Evolutionary conservation across 768 basidiomycete genomes (phyloP), one percentile per base, ranked within the genome.

Genomic region (Gyrodon lividus): DNA sequence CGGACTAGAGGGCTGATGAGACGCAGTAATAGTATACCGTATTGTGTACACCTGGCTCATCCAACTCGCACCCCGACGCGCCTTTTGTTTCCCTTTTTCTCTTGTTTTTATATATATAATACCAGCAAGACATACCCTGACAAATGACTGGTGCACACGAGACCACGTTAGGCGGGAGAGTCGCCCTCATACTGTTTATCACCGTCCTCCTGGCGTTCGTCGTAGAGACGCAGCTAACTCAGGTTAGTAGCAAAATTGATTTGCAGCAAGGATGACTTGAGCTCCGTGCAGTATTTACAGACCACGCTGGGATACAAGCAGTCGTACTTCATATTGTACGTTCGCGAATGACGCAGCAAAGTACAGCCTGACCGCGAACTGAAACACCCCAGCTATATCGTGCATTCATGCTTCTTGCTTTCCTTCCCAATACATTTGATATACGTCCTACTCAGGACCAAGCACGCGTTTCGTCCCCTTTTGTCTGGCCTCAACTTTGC

Each of bases 301-400:
- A 82, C 82, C 1, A 78, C 77, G 1, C 72, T 92, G 26, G 81
- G 75, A 30, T 99, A 89, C 71, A 77, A 84, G 46, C 90, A 97
- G 52, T 91, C 96, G 0, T 96, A 84, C 76, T 87, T 98, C 61
- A 74, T 92, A 55, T 91, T 94, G 91, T 91, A 60, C 55, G 88
- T 65, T 14, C 8, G 39, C 8, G 13, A n/a, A 39, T 4, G 4
- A 24, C 22, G 24, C 40, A n/a, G 5, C 10, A 13, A 12, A 20
- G 20, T 43, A 13, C 7, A 28, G 10, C 12, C n/a, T 6, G 34
- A 52, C 54, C 39, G n/a, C n/a, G 47, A 61, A 38, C 48, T n/a
- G 26, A 38, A 12, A 26, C 19, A 34, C 34, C 33, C 20, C 62
- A 94, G 92, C 69, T 97, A 89, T 69, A 66, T 93, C 48, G 92